Conservation (phyloP, 2,329 filamentous ascomycete genomes). For the Simplicillium aogashimaense region DNA sequence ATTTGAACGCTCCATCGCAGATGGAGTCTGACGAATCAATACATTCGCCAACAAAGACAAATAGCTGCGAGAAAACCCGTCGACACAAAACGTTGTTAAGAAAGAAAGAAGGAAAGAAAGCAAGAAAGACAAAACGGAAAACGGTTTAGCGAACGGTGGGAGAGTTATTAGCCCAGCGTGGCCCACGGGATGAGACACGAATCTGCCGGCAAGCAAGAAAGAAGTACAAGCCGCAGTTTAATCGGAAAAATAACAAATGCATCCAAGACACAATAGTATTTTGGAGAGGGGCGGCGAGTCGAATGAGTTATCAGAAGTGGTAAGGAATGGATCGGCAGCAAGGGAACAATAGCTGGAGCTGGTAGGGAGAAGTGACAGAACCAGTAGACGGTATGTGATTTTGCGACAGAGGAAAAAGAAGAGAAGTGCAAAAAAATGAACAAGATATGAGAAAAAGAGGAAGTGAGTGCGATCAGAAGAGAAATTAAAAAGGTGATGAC, state of each 20-base stretch:
- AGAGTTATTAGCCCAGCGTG: background rate
- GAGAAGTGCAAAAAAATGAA: background rate
- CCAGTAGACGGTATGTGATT: too few species aligned
- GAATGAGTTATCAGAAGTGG: background rate
- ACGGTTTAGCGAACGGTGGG: background rate
- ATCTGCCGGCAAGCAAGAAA: too few species aligned
- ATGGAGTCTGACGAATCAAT: background rate
- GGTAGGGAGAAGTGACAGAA: too few species aligned
- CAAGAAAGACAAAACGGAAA: background rate
- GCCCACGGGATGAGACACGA: too few species aligned
- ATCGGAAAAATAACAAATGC: background rate
- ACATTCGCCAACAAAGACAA: background rate
- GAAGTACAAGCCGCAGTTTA: too few species aligned
- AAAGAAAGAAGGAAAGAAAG: background rate
- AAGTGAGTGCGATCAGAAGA: background rate
- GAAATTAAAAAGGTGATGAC: background rate
- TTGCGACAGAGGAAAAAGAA: background rate
- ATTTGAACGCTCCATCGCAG: constrained; percentile 16
- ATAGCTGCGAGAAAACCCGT: background rate
- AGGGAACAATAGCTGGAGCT: too few species aligned
- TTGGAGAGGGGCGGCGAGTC: background rate
- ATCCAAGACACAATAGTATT: background rate
- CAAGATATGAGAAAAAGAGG: background rate
- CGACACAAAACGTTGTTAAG: background rate
- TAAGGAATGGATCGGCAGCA: too few species aligned